phyloP scores from a whole-genome alignment of 805 yeast genomes.

The Spathaspora gorwiae region DNA sequence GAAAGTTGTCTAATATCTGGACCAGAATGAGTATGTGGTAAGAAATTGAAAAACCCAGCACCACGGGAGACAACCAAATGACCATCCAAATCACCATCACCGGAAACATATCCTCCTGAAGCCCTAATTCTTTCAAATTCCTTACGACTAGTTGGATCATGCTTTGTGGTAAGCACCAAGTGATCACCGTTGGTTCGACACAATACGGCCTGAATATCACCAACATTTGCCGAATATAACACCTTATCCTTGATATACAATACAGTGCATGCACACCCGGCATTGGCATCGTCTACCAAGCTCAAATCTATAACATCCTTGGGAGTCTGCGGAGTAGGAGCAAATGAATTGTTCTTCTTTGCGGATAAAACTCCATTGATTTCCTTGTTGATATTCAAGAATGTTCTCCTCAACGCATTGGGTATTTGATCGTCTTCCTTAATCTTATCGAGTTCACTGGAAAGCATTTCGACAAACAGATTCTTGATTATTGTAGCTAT shows the following conservation, averaged over 20 bases:
- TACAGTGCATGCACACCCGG: conserved; percentile 85
- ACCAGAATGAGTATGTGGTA: conserved; percentile 86
- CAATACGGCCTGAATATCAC: conserved; percentile 81
- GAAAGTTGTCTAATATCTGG: conserved; percentile 69
- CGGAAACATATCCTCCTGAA: conserved; percentile 86
- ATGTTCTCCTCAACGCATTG: conserved; percentile 79
- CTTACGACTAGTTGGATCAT: conserved; percentile 73
- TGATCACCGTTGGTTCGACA: conserved; percentile 80
- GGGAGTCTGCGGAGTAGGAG: conserved; percentile 28
- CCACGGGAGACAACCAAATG: conserved; percentile 81
- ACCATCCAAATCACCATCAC: conserved; percentile 82
- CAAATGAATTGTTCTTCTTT: conserved; percentile 37
- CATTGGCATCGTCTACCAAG: conserved; percentile 58
- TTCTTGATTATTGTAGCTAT: conserved; percentile 72
- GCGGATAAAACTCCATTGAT: conserved; percentile 58
- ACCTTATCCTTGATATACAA: conserved; percentile 68
- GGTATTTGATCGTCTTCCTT: conserved; percentile 47
- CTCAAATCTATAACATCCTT: conserved; percentile 43
- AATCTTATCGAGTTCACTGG: conserved; percentile 55
- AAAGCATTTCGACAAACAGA: conserved; percentile 61
- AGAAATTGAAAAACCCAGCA: conserved; percentile 79
- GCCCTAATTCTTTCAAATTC: conserved; percentile 86
- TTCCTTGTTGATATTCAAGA: conserved; percentile 74
- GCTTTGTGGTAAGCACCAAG: conserved; percentile 65
- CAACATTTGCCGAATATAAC: conserved; percentile 80